These are phyloP conservation scores for Macrophomina pseudophaseolina DNA, from an alignment of 2,329 filamentous ascomycete species.

Conservation along the genomic window DNA sequence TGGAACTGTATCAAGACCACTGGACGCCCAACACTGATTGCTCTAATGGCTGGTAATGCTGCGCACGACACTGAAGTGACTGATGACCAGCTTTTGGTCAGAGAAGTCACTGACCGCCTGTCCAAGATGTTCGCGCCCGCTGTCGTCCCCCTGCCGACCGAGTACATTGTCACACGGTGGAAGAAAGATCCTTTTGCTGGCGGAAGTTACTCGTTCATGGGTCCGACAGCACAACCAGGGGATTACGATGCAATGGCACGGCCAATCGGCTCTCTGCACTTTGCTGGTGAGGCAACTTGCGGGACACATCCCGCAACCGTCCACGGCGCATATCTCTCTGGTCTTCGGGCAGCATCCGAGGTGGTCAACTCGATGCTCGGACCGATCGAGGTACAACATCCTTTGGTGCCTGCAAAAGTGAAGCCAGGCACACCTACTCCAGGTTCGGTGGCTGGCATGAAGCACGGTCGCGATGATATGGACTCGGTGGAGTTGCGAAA, in stretches of 20 bases:
- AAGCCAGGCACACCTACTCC: slow-evolving; percentile 31
- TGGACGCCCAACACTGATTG: slow-evolving; percentile 82
- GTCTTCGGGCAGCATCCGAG: slow-evolving; percentile 85
- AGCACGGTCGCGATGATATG: slow-evolving; percentile 28
- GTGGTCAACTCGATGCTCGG: slow-evolving; percentile 81
- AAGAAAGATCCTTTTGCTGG: slow-evolving; percentile 87
- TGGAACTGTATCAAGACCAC: slow-evolving; percentile 94
- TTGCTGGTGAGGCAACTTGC: slow-evolving; percentile 95
- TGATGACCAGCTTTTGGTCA: slow-evolving; percentile 74
- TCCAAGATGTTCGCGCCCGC: slow-evolving; percentile 70
- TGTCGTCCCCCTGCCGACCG: slow-evolving; percentile 75
- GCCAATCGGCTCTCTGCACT: slow-evolving; percentile 84
- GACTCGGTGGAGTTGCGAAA: slow-evolving; percentile 28
- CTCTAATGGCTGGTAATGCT: slow-evolving; percentile 93
- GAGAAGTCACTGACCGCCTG: slow-evolving; percentile 80
- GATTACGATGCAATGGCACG: slow-evolving; percentile 94
- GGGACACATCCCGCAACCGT: slow-evolving; percentile 96
- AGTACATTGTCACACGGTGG: slow-evolving; percentile 92
- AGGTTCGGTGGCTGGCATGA: slow-evolving; percentile 19
- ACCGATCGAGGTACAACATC: slow-evolving; percentile 73
- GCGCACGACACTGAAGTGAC: slow-evolving; percentile 84
- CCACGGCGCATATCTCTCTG: slow-evolving; percentile 93
- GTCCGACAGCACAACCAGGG: slow-evolving; percentile 76
- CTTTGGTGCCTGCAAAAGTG: slow-evolving; percentile 71
- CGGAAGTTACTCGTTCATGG: slow-evolving; percentile 94